Percentiles rank a stretch among this genome's conserved stretches.
Evolutionary conservation across 371 early-diverging fungal species (phyloP).

Genomic region (Smittium culicis): DNA sequence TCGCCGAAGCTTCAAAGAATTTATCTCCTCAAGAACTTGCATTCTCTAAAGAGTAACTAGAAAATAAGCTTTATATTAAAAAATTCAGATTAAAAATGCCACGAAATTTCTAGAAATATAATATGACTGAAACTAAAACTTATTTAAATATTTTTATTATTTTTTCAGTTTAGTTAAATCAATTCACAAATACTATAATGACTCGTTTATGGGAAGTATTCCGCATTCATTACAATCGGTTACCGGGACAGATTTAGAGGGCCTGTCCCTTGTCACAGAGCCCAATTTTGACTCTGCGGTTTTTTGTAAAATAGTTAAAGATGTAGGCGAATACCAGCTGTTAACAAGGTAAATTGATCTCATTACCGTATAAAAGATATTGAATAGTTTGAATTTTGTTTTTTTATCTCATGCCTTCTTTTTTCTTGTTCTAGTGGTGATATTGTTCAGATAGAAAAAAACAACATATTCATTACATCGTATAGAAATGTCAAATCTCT

Average conservation of each 20-base stretch:
- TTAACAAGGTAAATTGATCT: conserved; percentile 25
- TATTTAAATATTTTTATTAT: too few relatives aligned
- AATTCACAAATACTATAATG: not conserved
- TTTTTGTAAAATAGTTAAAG: conserved; percentile 44
- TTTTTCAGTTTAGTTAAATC: conserved; percentile 4
- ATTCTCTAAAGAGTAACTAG: conserved; percentile 36
- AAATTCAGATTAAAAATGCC: not conserved
- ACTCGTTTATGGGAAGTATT: conserved; percentile 28
- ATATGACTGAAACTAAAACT: too few relatives aligned
- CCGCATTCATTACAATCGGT: conserved; percentile 23
- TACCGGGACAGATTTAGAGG: conserved; percentile 19
- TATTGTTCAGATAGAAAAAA: conserved; percentile 16
- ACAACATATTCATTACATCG: conserved; percentile 38
- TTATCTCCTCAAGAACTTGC: conserved; percentile 35
- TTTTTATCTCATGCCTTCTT: too few relatives aligned
- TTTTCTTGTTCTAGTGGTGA: not conserved
- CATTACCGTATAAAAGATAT: too few relatives aligned
- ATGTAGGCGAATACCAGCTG: conserved; percentile 44
- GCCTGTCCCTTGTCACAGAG: conserved; percentile 36
- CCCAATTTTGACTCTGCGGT: conserved; percentile 59
- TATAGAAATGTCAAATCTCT: conserved; percentile 38
- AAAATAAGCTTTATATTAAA: not conserved
- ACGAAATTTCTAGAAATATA: too few relatives aligned
- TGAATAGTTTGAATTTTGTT: too few relatives aligned
- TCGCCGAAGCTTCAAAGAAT: conserved; percentile 20